Evolutionary conservation across 257 asterid genomes (phyloP).

Genomic region (Buddleja alternifolia): DNA sequence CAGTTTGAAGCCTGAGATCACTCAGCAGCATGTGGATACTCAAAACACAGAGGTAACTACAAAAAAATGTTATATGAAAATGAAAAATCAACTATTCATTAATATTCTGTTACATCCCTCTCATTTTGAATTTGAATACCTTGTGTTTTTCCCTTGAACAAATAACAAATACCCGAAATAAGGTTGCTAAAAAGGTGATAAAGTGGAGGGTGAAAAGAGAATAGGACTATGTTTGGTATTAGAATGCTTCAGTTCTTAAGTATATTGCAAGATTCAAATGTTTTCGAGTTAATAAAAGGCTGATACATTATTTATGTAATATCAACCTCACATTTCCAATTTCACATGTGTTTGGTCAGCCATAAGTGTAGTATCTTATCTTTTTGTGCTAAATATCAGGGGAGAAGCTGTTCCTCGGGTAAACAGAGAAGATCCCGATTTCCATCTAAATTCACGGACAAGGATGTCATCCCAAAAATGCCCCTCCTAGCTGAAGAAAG

Average conservation of each 20-base stretch:
- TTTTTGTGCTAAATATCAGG: conserved; percentile 50
- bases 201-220: conserved; percentile 1
- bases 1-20: conserved; percentile 55
- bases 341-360: conserved; percentile 1
- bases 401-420: conserved; percentile 70
- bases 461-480: conserved; percentile 55
- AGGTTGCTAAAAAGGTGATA: neutral
- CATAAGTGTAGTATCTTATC: conserved; percentile 18
- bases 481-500: conserved; percentile 58
- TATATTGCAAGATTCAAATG: neutral
- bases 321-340: neutral
- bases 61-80: neutral
- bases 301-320: neutral
- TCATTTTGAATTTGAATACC: neutral
- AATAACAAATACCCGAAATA: neutral
- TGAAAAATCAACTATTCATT: conserved; percentile 18
- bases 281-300: neutral
- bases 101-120: conserved; percentile 7
- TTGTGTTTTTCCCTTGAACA: neutral
- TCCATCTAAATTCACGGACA: conserved; percentile 82
- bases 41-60: conserved; percentile 62
- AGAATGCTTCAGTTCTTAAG: neutral
- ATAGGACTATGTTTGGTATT: neutral
- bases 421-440: conserved; percentile 70
- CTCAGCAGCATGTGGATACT: conserved; percentile 50